phyloP scores from a whole-genome alignment of 352 stramenopile species.

The Phytophthora pini region DNA sequence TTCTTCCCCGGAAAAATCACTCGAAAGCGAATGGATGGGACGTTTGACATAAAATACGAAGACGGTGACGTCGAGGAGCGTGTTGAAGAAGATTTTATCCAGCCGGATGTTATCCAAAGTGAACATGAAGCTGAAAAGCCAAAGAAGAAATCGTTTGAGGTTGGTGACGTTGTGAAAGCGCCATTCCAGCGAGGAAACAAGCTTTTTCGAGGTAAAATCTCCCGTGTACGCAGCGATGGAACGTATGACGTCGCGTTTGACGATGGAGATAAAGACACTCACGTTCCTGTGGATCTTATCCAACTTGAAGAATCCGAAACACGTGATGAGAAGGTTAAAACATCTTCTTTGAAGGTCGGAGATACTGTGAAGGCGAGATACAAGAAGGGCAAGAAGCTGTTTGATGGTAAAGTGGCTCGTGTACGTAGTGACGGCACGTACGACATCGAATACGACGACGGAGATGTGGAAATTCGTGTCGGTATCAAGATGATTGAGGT shows the following conservation, averaged over 20 bases:
- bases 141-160: constrained; percentile 32
- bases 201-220: constrained; percentile 50
- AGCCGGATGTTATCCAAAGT: constrained; percentile 5
- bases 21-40: constrained; percentile 44
- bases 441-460: constrained; percentile 76
- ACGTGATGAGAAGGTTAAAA: constrained; percentile 26
- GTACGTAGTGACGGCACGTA: constrained; percentile 62
- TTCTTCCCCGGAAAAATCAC: constrained; percentile 49
- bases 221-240: constrained; percentile 43
- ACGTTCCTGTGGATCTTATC: constrained; percentile 39
- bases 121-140: constrained; percentile 36
- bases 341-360: constrained; percentile 29
- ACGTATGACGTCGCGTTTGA: constrained; percentile 64
- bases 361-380: constrained; percentile 52
- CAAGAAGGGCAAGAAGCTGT: constrained; percentile 46
- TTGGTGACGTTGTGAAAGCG: constrained; percentile 64
- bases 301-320: constrained; percentile 38
- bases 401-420: constrained; percentile 47
- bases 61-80: constrained; percentile 45
- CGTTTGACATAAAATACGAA: constrained; percentile 60
- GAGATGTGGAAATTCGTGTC: constrained; percentile 48
- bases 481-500: constrained; percentile 33
- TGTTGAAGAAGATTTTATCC: constrained; percentile 40
- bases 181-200: constrained; percentile 48
- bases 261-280: constrained; percentile 40